Evolutionary conservation across 2,329 filamentous ascomycete species (phyloP).

Genomic region (Sclerotinia trifoliorum): DNA sequence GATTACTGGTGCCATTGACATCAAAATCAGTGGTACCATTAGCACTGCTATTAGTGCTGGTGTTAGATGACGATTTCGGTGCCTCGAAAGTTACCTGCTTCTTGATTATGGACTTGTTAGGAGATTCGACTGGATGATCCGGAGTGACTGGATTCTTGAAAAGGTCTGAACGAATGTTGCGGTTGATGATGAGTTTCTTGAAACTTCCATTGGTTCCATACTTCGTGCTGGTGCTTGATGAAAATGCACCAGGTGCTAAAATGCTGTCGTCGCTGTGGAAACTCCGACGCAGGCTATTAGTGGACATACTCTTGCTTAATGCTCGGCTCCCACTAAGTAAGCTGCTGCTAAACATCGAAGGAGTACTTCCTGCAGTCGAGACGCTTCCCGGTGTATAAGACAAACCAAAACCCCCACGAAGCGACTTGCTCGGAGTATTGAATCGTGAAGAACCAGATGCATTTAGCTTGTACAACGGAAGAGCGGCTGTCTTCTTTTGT

Average conservation of each 20-base stretch:
- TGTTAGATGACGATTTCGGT: not conserved
- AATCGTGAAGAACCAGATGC: constrained; percentile 70
- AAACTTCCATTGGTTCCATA: constrained; percentile 69
- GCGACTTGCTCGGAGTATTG: constrained; percentile 71
- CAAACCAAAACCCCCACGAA: constrained; percentile 80
- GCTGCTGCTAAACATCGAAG: constrained; percentile 65
- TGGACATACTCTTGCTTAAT: constrained; percentile 83
- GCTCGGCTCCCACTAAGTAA: constrained; percentile 61
- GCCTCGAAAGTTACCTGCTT: constrained; percentile 91
- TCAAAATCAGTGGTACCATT: constrained; percentile 45
- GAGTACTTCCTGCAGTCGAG: constrained; percentile 65
- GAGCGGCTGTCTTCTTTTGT: constrained; percentile 72
- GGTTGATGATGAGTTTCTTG: constrained; percentile 92
- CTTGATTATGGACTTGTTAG: constrained; percentile 56
- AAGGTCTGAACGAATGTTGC: constrained; percentile 73
- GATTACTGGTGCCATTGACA: constrained; percentile 44
- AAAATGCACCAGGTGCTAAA: constrained; percentile 80
- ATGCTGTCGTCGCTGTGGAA: constrained; percentile 85
- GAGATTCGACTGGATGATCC: constrained; percentile 41
- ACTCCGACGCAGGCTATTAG: constrained; percentile 78
- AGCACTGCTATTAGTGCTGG: constrained; percentile 32
- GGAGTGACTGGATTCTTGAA: constrained; percentile 55
- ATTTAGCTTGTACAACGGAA: constrained; percentile 85
- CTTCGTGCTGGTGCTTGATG: constrained; percentile 61
- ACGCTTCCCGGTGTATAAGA: constrained; percentile 81